Conservation (phyloP, 1,139 yeast species). For the Kodamaea plutei region DNA sequence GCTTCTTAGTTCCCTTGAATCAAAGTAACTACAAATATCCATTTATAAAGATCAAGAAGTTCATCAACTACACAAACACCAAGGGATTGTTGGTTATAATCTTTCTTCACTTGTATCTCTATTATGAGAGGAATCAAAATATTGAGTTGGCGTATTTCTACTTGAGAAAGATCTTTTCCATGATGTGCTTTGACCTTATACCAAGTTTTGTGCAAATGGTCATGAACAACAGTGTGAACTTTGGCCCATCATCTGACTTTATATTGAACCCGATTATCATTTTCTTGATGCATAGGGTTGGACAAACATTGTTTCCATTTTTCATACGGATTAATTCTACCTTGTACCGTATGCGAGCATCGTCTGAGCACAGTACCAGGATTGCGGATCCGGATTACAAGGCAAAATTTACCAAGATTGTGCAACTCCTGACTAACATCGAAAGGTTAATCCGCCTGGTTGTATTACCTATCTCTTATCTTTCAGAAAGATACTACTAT, state of each 20-base stretch:
- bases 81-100: slow-evolving; percentile 25
- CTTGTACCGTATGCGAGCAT: slow-evolving; percentile 12
- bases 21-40: slow-evolving; percentile 22
- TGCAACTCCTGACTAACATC: slow-evolving; percentile 10
- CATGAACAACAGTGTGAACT: slow-evolving; percentile 23
- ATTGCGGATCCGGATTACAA: slow-evolving; percentile 14
- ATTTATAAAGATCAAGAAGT: slow-evolving; percentile 30
- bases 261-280: slow-evolving; percentile 33
- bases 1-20: slow-evolving; percentile 24
- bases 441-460: slow-evolving; percentile 20
- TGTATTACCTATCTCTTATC: slow-evolving; percentile 23
- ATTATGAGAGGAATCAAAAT: slow-evolving; percentile 15
- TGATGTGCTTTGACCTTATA: slow-evolving; percentile 23
- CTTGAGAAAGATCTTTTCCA: slow-evolving; percentile 21
- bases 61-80: slow-evolving; percentile 29
- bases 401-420: slow-evolving; percentile 12
- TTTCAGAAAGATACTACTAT: slow-evolving; percentile 38
- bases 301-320: slow-evolving; percentile 25
- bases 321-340: slow-evolving; percentile 12
- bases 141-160: slow-evolving; percentile 17
- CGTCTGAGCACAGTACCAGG: slow-evolving; percentile 16
- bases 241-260: slow-evolving; percentile 35
- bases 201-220: slow-evolving; percentile 29
- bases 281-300: slow-evolving; percentile 26
- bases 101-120: slow-evolving; percentile 24